These are phyloP conservation scores for Rhizophagus sp. DNA, from an alignment of 192 early-diverging fungal species.

Conservation along the genomic window DNA sequence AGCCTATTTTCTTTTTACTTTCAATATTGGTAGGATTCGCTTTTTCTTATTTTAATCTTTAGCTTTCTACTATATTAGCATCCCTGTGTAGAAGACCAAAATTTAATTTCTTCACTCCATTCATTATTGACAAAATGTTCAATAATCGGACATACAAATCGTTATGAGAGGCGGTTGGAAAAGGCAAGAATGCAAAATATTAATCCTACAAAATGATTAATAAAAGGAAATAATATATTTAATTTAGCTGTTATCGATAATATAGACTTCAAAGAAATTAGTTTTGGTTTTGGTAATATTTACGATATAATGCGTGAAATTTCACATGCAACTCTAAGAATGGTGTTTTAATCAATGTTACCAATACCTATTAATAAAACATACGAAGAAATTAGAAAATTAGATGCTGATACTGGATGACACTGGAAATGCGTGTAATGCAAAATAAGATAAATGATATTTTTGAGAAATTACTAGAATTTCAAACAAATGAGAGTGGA, in stretches of 20 bases:
- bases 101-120: conserved; percentile 4
- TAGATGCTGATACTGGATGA: background rate
- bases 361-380: background rate
- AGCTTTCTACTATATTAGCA: background rate
- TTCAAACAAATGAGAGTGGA: too few species aligned
- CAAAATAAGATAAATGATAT: too few species aligned
- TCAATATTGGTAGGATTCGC: too few species aligned
- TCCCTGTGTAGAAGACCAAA: background rate
- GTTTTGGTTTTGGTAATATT: background rate
- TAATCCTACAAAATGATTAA: background rate
- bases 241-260: conserved; percentile 1
- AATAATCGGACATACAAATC: background rate
- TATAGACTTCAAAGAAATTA: conserved; percentile 5
- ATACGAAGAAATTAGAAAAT: background rate
- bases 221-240: background rate
- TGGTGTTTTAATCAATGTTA: background rate
- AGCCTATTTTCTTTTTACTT: background rate
- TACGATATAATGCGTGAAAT: background rate
- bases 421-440: too few species aligned
- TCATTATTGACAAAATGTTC: background rate
- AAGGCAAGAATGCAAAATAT: background rate
- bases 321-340: background rate
- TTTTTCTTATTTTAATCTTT: too few species aligned
- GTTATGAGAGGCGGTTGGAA: background rate
- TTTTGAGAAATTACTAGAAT: too few species aligned